Conservation (phyloP, 2,329 filamentous ascomycete genomes). For the Monosporascus sp. region DNA sequence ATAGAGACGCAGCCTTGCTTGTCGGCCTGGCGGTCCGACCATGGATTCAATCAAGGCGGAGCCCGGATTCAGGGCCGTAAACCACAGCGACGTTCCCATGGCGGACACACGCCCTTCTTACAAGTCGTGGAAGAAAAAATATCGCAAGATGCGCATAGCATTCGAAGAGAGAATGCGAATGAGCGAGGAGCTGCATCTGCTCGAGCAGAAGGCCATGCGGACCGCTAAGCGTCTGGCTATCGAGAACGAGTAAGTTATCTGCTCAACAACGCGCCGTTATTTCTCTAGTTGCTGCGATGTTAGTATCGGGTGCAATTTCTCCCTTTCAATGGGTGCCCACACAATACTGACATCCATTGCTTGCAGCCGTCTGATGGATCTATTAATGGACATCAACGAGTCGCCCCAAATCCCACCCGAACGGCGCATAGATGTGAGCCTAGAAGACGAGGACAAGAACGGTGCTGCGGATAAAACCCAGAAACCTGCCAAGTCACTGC, state of each 20-base stretch:
- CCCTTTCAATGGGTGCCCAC: not conserved
- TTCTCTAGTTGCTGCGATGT: constrained; percentile 9
- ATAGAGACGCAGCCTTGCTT: not conserved
- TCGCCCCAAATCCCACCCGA: constrained; percentile 69
- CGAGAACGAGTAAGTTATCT: constrained; percentile 75
- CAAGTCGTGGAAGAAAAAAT: constrained; percentile 86
- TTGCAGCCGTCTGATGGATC: constrained; percentile 74
- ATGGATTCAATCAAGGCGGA: constrained; percentile 27
- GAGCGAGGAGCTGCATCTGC: constrained; percentile 74
- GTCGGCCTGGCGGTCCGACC: not conserved
- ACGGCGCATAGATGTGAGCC: constrained; percentile 66
- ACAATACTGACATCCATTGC: constrained; percentile 12
- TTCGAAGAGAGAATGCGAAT: constrained; percentile 76
- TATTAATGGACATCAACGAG: constrained; percentile 86
- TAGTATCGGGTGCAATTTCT: constrained; percentile 5
- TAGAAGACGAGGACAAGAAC: constrained; percentile 36
- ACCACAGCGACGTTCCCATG: constrained; percentile 27
- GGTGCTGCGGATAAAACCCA: constrained; percentile 33
- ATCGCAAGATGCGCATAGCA: constrained; percentile 77
- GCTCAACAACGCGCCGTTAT: not conserved
- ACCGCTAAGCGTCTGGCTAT: constrained; percentile 79
- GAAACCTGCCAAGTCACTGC: constrained; percentile 41
- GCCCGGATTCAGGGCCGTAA: constrained; percentile 26
- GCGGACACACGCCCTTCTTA: constrained; percentile 47
- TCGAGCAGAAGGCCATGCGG: constrained; percentile 74